Percentiles rank a stretch among this genome's conserved stretches.
phyloP scores from a whole-genome alignment of 768 basidiomycete genomes.

The Podaxis sp. region DNA sequence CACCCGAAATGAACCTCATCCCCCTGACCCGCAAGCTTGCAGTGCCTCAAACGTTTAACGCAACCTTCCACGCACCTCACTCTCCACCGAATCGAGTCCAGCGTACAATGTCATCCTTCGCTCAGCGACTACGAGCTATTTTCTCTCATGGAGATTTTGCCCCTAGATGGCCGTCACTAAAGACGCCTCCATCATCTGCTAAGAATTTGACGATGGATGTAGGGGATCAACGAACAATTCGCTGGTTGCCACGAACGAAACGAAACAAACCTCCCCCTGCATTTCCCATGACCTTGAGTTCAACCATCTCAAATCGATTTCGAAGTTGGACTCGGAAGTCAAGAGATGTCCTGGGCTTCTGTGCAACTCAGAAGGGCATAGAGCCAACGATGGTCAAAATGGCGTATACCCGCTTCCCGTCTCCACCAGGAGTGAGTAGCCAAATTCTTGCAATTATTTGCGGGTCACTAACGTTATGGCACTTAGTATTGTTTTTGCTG shows the following conservation, averaged over 20 bases:
- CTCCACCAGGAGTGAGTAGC: background rate
- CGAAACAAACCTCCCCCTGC: background rate
- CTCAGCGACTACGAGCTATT: background rate
- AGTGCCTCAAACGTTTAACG: background rate
- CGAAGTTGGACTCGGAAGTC: background rate
- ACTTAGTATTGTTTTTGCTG: background rate
- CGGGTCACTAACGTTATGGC: background rate
- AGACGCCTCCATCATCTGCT: background rate
- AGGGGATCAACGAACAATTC: background rate
- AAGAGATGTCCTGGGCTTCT: background rate
- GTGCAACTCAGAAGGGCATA: background rate
- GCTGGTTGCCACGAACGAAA: background rate
- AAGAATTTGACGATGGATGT: background rate
- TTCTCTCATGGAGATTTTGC: background rate
- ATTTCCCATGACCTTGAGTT: background rate
- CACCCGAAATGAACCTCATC: background rate
- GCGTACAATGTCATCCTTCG: background rate
- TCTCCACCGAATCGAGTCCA: background rate
- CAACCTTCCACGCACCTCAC: background rate
- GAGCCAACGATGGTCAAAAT: background rate
- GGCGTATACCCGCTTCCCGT: background rate
- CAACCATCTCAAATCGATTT: background rate
- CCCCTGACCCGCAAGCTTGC: background rate
- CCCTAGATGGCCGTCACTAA: background rate
- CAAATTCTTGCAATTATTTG: too few species aligned